Evolutionary conservation across 1,284 basidiomycete genomes (phyloP), one percentile per base, ranked within the genome.

Genomic region (Ceratobasidium papillatum): DNA sequence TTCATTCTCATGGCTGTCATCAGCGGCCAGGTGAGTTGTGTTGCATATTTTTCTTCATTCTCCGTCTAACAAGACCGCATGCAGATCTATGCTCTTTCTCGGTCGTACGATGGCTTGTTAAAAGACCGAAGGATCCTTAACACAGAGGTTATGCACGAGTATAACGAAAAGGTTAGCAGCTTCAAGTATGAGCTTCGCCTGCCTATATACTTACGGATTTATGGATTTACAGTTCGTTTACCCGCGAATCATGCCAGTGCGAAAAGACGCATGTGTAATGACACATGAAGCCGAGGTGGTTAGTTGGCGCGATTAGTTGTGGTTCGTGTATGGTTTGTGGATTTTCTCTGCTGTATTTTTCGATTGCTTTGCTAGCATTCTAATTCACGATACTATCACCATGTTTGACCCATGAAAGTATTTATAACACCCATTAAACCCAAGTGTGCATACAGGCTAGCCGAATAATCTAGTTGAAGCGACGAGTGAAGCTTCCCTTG

Each of bases 101-200:
- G 83, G 66, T 86, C 86, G 54, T 94, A 91, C 80, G 86, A 87
- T 54, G 84, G 84, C 5, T 79, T 94, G 74, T 68, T 94, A 22
- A 94, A 91, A 80, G 94, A 96, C 83, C 89, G 87, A 77, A 87
- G 86, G 61, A 88, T 93, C 66, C 87, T 96, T 73, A 87, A 91
- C 41, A 87, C 89, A 3, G 94, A 95, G 80, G 92, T 95, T 12
- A 87, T 96, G 87, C 87, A 91, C 80, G 94, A 96, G 82, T 96
- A 96, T 80, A 92, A 96, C 78, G 85, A 90, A 80, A 89, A 89
- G 82, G 94, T 83, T 54, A 59, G 22, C 64, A 27, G 43, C 12
- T 45, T 38, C 9, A 47, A 49, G 7, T 25, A 30, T 54, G 25
- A 25, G 17, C 38, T 32, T 58, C 3, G 19, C n/a, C n/a, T n/a